These are phyloP conservation scores for Ustilago lituana DNA, from an alignment of 1,284 basidiomycete genomes.

Conservation along the genomic window DNA sequence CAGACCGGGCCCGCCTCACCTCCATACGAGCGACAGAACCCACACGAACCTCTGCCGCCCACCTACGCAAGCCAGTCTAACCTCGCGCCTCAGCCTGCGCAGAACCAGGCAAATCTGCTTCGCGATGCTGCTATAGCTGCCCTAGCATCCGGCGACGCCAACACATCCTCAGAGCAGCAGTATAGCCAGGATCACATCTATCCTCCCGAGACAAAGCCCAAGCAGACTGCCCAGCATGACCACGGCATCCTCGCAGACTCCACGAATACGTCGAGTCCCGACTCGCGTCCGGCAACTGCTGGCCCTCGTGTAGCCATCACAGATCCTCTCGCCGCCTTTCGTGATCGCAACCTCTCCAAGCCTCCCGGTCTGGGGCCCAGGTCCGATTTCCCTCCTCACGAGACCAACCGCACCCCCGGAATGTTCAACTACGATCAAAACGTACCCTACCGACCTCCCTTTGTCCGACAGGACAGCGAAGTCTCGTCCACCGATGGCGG, in stretches of 20 bases:
- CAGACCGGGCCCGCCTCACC: conserved; percentile 40
- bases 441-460: conserved; percentile 29
- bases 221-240: conserved; percentile 6
- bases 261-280: conserved; percentile 9
- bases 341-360: conserved; percentile 48
- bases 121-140: conserved; percentile 35
- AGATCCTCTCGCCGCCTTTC: conserved; percentile 59
- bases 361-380: conserved; percentile 52
- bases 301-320: conserved; percentile 55
- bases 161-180: conserved; percentile 3
- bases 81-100: conserved; percentile 9
- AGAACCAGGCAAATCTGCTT: conserved; percentile 8
- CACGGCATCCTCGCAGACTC: conserved; percentile 17
- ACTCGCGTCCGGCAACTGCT: conserved; percentile 31
- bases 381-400: conserved; percentile 54
- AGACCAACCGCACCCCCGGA: conserved; percentile 37
- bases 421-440: conserved; percentile 32
- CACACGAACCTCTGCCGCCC: conserved; percentile 33
- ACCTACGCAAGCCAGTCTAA: conserved; percentile 46
- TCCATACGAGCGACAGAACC: conserved; percentile 40
- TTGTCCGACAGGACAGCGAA: conserved; percentile 47
- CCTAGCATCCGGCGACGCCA: conserved; percentile 26
- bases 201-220: conserved; percentile 8
- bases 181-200: background rate
- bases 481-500: conserved; percentile 53